Evolutionary conservation across 129 eudicot genomes (phyloP), one percentile per base, ranked within the genome.

Genomic region (Ambrosia artemisiifolia): DNA sequence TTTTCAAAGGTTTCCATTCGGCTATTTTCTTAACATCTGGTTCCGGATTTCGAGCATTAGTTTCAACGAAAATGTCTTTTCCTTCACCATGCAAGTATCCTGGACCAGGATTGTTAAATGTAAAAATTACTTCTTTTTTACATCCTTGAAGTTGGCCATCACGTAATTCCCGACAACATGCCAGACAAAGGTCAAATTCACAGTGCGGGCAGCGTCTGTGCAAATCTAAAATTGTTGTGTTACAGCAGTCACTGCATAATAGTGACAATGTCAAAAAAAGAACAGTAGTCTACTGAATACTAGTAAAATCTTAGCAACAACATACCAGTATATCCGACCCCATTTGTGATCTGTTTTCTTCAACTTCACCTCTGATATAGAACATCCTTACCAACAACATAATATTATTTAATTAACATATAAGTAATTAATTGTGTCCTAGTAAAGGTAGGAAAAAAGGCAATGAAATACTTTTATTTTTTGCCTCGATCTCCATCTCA

Each of bases 121-220:
- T 47, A 30, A 35, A 49, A 9, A 59, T 18, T 16, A 74, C 70
- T 76, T 68, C 90, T 57, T 70, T 66, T 5, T 78, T 80, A 19
- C 74, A 62, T 44, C 86, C 85, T 55, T 71, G 78, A 35, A 82
- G 69, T 44, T 40, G 43, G 32, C 92, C 92, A 66, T 80, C 79
- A 17, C 96, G 85, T 20, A 85, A 48, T 71, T 89, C 96, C 43
- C 66, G 76, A 61, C 96, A 89, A 78, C 96, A 86, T 74, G 76
- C 64, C 49, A 89, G 86, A 69, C 96, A 88, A 14, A 88, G 82
- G 48, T 85, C 85, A 83, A 83, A 88, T 2, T 75, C 49, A 76
- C 91, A 85, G n/a, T 20, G 28, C 3, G 85, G 78, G 55, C 95
- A 88, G 68, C 81, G 80, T 56, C 95, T 74, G 54, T 77, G 85